Base-by-base conservation (phyloP, 192 early-diverging fungal species). In the Coemansia sp. region DNA sequence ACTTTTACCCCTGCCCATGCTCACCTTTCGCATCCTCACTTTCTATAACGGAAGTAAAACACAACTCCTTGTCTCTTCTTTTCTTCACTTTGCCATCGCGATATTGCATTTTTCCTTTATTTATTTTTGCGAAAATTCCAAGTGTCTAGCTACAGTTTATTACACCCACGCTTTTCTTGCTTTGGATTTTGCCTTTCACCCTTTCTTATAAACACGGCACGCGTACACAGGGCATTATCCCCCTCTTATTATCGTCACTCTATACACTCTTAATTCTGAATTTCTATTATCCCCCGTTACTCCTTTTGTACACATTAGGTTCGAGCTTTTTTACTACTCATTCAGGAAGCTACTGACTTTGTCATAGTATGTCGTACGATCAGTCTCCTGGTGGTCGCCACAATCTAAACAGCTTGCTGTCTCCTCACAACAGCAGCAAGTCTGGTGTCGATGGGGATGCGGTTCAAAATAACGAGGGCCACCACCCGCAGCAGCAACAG, bases 361-460 rank as follows among this genome's bases (percentile, higher is more conserved):
- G 17, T 42, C 38, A 29, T 13, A 65, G 37, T 50, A 79, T 79
- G 76, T 66, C 76, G 63, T 71, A 77, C 74, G 68, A 77, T 36
- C 67, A 67, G 31, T 57, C 70, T 8, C 64, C 71, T 10, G 52
- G 28, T 29, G 70, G 69, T 40, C 67, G 70, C 28, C 76, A 79
- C 61, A 74, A 67, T 50, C 60, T 79, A 29, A 74, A 70, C 67
- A 73, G 67, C 29, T 62, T 79, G 45, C 61, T 79, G 27, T 65
- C 75, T 23, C 63, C 76, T 38, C 63, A 66, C 52, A 59, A 37
- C 34, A 36, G 34, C 50, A 59, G 42, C 36, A 57, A 66, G 30
- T 45, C 60, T 36, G 65, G 61, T 48, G 71, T 30, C 19, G 48
- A 34, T 44, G 50, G 59, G 17, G 48, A 58, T 34, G 36, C 60